phyloP scores from a whole-genome alignment of 805 yeast species.

The Lachancea dasiensis region DNA sequence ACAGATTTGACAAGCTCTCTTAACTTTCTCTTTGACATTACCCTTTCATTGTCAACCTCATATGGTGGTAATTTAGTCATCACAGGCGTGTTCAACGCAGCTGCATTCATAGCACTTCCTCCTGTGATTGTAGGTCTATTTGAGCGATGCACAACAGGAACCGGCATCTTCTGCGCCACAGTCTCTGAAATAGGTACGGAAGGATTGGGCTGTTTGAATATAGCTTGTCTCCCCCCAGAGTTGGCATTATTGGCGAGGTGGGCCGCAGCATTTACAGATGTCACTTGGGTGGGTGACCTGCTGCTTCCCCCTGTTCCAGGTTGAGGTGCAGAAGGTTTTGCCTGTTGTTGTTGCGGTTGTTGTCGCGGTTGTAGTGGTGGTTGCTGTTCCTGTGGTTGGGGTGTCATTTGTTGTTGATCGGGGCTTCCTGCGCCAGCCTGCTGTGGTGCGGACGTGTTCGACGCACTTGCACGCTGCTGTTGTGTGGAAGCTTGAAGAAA shows the following conservation, averaged over 20 bases:
- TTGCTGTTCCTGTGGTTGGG: too few relatives aligned
- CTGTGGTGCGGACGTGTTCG: slow-evolving; percentile 11
- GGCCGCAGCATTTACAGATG: slow-evolving; percentile 47
- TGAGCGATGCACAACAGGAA: slow-evolving; percentile 58
- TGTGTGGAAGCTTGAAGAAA: slow-evolving; percentile 26
- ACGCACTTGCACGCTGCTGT: slow-evolving; percentile 18
- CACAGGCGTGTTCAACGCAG: slow-evolving; percentile 74
- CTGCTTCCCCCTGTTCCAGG: slow-evolving; percentile 19
- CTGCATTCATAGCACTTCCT: slow-evolving; percentile 68
- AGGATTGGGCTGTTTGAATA: slow-evolving; percentile 44
- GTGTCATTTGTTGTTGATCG: slow-evolving; percentile 13
- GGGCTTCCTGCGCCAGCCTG: slow-evolving; percentile 14
- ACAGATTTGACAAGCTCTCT: slow-evolving; percentile 79
- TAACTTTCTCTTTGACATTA: slow-evolving; percentile 81
- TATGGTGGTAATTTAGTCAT: slow-evolving; percentile 69
- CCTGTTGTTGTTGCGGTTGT: slow-evolving; percentile 10
- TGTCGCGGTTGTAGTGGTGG: too few relatives aligned
- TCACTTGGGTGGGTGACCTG: slow-evolving; percentile 34
- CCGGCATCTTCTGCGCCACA: slow-evolving; percentile 58
- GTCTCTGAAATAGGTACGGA: slow-evolving; percentile 67
- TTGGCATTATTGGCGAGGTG: slow-evolving; percentile 29
- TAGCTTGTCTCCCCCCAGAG: slow-evolving; percentile 23
- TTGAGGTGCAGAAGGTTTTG: slow-evolving; percentile 10
- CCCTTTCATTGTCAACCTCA: slow-evolving; percentile 76
- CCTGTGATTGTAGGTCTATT: slow-evolving; percentile 79